These are phyloP conservation scores for Thalassiosira hispida DNA, from an alignment of 352 stramenopile species.

Conservation along the genomic window DNA sequence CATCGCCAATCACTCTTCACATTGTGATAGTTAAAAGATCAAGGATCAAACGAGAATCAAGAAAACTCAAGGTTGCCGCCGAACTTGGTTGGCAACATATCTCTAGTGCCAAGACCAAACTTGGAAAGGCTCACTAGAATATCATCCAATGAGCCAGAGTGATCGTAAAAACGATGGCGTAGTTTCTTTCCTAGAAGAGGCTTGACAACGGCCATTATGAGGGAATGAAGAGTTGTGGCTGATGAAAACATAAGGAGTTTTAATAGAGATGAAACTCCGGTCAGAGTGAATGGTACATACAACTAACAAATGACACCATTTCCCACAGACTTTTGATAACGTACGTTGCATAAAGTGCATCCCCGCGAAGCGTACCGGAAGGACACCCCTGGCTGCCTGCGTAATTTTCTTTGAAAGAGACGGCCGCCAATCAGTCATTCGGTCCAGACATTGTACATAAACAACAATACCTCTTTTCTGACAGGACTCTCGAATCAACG, in stretches of 20 bases:
- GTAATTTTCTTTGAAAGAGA: slow-evolving; percentile 1
- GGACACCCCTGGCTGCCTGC: not conserved
- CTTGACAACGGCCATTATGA: not conserved
- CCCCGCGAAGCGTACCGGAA: not conserved
- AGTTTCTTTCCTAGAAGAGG: not conserved
- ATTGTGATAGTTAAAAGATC: too few relatives aligned
- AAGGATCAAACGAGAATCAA: not conserved
- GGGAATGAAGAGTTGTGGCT: too few relatives aligned
- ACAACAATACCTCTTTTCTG: slow-evolving; percentile 54
- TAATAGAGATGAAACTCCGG: too few relatives aligned
- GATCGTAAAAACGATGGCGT: not conserved
- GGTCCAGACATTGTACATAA: not conserved
- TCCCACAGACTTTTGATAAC: not conserved
- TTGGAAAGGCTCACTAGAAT: not conserved
- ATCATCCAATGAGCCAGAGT: not conserved
- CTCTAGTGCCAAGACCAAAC: not conserved
- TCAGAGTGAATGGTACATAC: too few relatives aligned
- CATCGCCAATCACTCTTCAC: too few relatives aligned
- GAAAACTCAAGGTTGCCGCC: not conserved
- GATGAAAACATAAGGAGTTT: too few relatives aligned
- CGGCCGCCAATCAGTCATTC: not conserved
- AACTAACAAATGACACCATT: too few relatives aligned
- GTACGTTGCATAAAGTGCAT: not conserved
- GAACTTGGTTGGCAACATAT: not conserved
- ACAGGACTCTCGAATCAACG: slow-evolving; percentile 34